Conservation (phyloP, 306 rosid species). For the Senna tora region DNA sequence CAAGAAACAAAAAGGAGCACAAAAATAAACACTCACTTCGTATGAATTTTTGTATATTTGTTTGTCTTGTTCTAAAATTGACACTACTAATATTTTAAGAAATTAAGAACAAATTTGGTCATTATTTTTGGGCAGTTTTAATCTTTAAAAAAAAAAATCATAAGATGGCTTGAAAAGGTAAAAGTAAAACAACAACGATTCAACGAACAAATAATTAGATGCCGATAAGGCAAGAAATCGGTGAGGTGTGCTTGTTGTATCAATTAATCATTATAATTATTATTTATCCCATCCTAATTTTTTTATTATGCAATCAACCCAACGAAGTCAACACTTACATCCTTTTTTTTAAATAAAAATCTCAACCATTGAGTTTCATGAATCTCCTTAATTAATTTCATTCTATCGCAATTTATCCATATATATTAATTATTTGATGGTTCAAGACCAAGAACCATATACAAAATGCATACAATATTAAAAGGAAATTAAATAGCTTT, state of each 20-base stretch:
- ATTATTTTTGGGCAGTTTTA: too few relatives aligned
- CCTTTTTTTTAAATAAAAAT: neutral
- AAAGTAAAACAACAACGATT: neutral
- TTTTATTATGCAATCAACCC: neutral
- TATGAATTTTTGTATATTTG: too few relatives aligned
- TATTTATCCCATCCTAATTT: too few relatives aligned
- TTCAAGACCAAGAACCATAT: too few relatives aligned
- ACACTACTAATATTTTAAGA: too few relatives aligned
- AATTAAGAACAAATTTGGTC: too few relatives aligned
- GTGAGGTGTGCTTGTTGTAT: neutral
- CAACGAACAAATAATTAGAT: conserved; percentile 33
- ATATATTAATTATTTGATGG: neutral
- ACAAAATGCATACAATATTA: too few relatives aligned
- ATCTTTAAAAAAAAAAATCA: neutral
- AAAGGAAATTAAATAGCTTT: too few relatives aligned
- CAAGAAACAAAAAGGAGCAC: neutral
- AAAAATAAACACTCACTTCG: too few relatives aligned
- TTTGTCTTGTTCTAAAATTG: too few relatives aligned
- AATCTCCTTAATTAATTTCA: neutral
- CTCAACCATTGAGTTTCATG: neutral
- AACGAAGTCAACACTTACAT: conserved; percentile 8
- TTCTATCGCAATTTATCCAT: neutral
- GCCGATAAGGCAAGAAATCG: conserved; percentile 37
- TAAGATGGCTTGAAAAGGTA: neutral
- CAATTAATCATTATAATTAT: conserved; percentile 21